Percentiles rank a stretch among this genome's conserved stretches.
Conservation (phyloP, 2,329 filamentous ascomycete genomes). For the Cephalotrichum gorgonifer region DNA sequence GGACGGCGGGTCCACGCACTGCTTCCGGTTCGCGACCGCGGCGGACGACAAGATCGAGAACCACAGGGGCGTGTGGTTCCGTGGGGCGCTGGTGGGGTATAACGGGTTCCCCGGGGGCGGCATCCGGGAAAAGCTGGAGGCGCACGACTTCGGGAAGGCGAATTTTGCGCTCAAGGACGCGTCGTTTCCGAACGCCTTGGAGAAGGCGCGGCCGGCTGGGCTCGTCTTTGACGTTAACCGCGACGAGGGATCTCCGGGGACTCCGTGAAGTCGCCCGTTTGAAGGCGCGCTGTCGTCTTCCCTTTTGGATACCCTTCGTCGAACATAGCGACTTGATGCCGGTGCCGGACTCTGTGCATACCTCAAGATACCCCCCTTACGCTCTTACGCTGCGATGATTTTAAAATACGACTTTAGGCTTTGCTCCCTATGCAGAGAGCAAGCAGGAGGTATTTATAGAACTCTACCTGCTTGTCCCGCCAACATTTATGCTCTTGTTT, state of each 20-base stretch:
- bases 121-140: constrained; percentile 6
- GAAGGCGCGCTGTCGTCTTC: no score
- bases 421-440: no score
- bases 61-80: constrained; percentile 21
- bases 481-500: no score
- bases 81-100: constrained; percentile 18
- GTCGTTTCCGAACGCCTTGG: constrained; percentile 5
- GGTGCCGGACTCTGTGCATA: no score
- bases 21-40: constrained; percentile 20
- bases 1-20: constrained; percentile 21
- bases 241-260: constrained; percentile 8
- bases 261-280: constrained; percentile 1
- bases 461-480: no score
- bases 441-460: no score
- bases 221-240: constrained; percentile 8
- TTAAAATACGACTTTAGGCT: no score
- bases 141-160: constrained; percentile 9
- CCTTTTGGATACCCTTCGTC: no score
- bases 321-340: no score
- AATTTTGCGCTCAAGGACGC: constrained; percentile 8
- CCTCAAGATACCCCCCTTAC: no score
- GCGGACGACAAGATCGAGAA: constrained; percentile 20
- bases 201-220: constrained; percentile 5
- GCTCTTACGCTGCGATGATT: no score
- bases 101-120: constrained; percentile 18